Evolutionary conservation across 1,284 basidiomycete species (phyloP).

Genomic region (Pseudozyma sp.): DNA sequence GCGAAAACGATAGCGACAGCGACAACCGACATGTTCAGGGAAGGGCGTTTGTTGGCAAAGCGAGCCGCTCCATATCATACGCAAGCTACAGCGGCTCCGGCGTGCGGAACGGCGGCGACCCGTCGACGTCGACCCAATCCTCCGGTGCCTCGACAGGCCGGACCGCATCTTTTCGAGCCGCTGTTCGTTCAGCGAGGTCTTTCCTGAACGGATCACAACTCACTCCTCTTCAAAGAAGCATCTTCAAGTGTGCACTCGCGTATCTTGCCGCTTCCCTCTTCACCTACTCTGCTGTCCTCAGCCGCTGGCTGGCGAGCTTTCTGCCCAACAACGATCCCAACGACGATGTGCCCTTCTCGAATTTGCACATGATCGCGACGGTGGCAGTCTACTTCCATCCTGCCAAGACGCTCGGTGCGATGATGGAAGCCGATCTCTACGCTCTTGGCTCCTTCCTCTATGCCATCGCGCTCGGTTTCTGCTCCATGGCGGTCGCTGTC

Average conservation of each 20-base stretch:
- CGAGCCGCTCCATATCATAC: neutral
- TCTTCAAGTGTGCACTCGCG: conserved; percentile 89
- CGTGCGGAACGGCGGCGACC: conserved; percentile 1
- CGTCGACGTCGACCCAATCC: neutral
- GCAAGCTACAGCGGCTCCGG: neutral
- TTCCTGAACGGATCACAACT: conserved; percentile 65
- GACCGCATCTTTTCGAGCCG: neutral
- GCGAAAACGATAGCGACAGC: conserved; percentile 25
- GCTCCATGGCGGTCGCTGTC: conserved; percentile 74
- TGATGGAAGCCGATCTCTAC: conserved; percentile 87
- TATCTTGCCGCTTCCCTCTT: conserved; percentile 91
- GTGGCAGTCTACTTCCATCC: conserved; percentile 75
- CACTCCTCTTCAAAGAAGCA: conserved; percentile 75
- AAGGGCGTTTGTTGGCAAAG: neutral
- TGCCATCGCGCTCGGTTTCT: conserved; percentile 79
- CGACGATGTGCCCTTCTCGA: conserved; percentile 69
- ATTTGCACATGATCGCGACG: conserved; percentile 92
- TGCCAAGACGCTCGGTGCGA: conserved; percentile 83
- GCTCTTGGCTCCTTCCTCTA: conserved; percentile 80
- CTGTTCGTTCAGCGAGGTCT: conserved; percentile 76
- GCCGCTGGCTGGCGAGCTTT: conserved; percentile 56
- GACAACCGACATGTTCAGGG: neutral
- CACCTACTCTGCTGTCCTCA: conserved; percentile 80
- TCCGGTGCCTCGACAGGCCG: neutral
- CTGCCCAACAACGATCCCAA: conserved; percentile 61